A percentile compares a stretch with the other conserved stretches of the same genome.
These are phyloP conservation scores for Rhynchospora pubera DNA, from an alignment of 176 grass and related monocot species.

Conservation along the genomic window DNA sequence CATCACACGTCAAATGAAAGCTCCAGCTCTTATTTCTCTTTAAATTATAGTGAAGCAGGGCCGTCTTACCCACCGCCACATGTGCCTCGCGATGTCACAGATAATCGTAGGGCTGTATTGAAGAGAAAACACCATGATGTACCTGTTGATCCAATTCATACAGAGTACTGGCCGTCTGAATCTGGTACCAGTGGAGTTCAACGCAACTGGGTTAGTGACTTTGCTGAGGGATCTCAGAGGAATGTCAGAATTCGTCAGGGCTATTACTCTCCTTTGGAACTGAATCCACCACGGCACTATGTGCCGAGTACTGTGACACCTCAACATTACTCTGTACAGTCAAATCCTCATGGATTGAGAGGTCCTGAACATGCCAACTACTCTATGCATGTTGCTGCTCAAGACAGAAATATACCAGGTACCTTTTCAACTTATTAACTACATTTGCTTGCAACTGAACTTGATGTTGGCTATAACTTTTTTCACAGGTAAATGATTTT, in stretches of 20 bases:
- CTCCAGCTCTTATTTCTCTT: not conserved
- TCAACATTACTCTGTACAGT: conserved; percentile 1
- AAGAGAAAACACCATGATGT: conserved; percentile 21
- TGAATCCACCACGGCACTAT: conserved; percentile 3
- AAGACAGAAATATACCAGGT: conserved; percentile 11
- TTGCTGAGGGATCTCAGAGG: conserved; percentile 19
- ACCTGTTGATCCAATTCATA: not conserved
- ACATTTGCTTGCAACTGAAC: not conserved
- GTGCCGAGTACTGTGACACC: not conserved
- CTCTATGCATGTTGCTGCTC: not conserved
- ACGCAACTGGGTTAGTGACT: not conserved
- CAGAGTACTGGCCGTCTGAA: not conserved
- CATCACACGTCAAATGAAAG: not conserved
- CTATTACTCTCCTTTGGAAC: conserved; percentile 18
- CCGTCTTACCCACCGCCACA: conserved; percentile 7
- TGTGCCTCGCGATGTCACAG: conserved; percentile 1
- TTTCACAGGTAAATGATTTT: not conserved
- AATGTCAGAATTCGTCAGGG: conserved; percentile 20
- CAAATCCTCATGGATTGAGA: not conserved
- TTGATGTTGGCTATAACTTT: not conserved
- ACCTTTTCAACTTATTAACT: conserved; percentile 7
- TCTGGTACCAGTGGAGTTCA: not conserved
- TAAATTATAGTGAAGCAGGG: conserved; percentile 7
- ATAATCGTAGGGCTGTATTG: not conserved
- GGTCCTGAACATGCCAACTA: conserved; percentile 12